Evolutionary conservation across 1,284 basidiomycete genomes (phyloP).

Genomic region (Sporisorium iseilematis-ciliati): DNA sequence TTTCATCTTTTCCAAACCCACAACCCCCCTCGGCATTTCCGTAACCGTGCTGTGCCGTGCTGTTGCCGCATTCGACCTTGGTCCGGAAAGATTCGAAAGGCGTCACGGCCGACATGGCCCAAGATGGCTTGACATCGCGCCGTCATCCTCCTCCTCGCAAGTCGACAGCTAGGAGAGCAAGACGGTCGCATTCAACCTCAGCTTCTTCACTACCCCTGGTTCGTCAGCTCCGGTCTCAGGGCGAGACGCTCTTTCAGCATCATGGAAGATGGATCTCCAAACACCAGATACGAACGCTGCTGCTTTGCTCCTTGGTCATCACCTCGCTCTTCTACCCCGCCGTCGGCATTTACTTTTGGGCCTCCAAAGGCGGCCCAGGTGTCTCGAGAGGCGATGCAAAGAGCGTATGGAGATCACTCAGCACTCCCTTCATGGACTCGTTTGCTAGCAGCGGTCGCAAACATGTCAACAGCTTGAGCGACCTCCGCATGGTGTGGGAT

Average conservation of each 20-base stretch:
- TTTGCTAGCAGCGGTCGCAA: conserved; percentile 59
- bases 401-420: conserved; percentile 63
- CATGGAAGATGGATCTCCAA: conserved; percentile 64
- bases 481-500: conserved; percentile 67
- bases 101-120: conserved; percentile 31
- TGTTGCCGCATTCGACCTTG: background rate
- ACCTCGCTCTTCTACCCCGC: conserved; percentile 84
- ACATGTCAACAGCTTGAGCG: conserved; percentile 63
- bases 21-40: background rate
- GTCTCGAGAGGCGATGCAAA: conserved; percentile 59
- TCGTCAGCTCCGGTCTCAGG: conserved; percentile 28
- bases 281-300: conserved; percentile 90
- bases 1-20: conserved; percentile 6
- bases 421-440: conserved; percentile 63
- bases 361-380: conserved; percentile 63
- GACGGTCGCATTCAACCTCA: conserved; percentile 31
- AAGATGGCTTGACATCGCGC: conserved; percentile 10
- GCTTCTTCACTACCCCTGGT: conserved; percentile 34
- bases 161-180: conserved; percentile 21
- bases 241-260: conserved; percentile 41
- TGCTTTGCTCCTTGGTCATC: conserved; percentile 93
- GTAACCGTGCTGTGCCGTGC: background rate
- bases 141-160: conserved; percentile 17
- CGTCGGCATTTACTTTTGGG: conserved; percentile 67
- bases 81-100: conserved; percentile 3